Percentiles rank a stretch among this genome's conserved stretches.
phyloP scores from a whole-genome alignment of 2,329 filamentous ascomycete genomes.

The Aspergillus ochraceus region DNA sequence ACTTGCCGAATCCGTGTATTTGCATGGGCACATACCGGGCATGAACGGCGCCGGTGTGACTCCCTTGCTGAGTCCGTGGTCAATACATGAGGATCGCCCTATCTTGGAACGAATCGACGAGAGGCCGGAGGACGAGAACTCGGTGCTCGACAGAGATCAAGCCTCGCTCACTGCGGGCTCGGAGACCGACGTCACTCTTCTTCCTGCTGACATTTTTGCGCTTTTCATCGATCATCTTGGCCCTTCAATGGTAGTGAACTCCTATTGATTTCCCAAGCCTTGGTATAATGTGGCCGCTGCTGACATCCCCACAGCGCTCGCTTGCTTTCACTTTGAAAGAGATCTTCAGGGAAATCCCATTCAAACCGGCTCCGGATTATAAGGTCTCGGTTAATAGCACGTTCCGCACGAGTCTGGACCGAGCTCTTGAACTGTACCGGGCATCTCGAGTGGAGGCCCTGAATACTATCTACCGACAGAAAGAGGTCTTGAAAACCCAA shows the following conservation, averaged over 20 bases:
- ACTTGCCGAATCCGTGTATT: conserved; percentile 17
- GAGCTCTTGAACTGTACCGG: conserved; percentile 79
- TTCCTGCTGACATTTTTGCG: conserved; percentile 81
- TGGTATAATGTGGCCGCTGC: neutral
- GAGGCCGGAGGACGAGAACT: conserved; percentile 56
- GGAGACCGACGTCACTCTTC: conserved; percentile 19
- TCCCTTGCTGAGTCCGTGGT: conserved; percentile 31
- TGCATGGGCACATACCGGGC: conserved; percentile 18
- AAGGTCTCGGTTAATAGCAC: conserved; percentile 74
- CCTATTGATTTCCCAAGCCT: neutral
- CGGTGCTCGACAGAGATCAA: conserved; percentile 4
- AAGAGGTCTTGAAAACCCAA: conserved; percentile 67
- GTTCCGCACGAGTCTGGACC: conserved; percentile 74
- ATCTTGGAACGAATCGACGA: conserved; percentile 64
- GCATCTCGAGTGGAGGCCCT: conserved; percentile 74
- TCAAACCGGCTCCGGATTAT: conserved; percentile 66
- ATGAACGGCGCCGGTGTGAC: conserved; percentile 16
- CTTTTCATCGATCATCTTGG: conserved; percentile 86
- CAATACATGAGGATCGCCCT: conserved; percentile 45
- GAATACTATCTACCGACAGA: conserved; percentile 74
- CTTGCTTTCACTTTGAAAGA: conserved; percentile 88
- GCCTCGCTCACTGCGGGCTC: conserved; percentile 11
- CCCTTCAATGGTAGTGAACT: conserved; percentile 69
- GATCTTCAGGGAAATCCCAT: conserved; percentile 84
- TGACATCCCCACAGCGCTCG: conserved; percentile 61